Percentiles rank a stretch among this genome's conserved stretches.
These are phyloP conservation scores for Chenopodium quinoa DNA, from an alignment of 148 eudicot species.

Conservation along the genomic window DNA sequence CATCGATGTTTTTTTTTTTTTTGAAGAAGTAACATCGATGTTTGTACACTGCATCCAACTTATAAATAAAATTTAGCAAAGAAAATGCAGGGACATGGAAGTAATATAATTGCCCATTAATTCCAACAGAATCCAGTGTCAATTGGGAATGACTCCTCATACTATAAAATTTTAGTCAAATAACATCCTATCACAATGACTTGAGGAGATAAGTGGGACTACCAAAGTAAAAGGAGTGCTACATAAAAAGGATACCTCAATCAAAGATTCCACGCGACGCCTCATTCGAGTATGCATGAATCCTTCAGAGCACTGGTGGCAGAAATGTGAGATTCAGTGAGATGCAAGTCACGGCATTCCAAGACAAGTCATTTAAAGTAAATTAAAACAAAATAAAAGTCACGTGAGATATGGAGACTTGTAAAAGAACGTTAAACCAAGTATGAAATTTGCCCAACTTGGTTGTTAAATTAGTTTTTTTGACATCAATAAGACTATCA, in stretches of 20 bases:
- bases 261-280: conserved; percentile 91
- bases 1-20: too few species aligned
- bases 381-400: not conserved
- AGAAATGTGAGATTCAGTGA: conserved; percentile 16
- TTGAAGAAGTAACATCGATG: too few species aligned
- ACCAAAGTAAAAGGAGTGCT: not conserved
- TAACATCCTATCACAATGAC: not conserved
- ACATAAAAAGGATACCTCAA: conserved; percentile 58
- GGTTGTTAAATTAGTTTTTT: not conserved
- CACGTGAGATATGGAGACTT: not conserved
- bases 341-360: not conserved
- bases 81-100: not conserved
- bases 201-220: not conserved
- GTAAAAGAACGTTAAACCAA: not conserved
- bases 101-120: not conserved
- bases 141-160: not conserved
- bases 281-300: conserved; percentile 99
- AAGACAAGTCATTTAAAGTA: not conserved
- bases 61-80: not conserved
- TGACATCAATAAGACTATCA: not conserved
- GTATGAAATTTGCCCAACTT: not conserved
- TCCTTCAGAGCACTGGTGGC: conserved; percentile 87
- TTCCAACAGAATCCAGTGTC: not conserved
- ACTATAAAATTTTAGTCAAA: not conserved
- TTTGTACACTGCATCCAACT: not conserved